Evolutionary conservation across 345 rosid species (phyloP), one percentile per base, ranked within the genome.

Genomic region (Euphorbia lathyris): DNA sequence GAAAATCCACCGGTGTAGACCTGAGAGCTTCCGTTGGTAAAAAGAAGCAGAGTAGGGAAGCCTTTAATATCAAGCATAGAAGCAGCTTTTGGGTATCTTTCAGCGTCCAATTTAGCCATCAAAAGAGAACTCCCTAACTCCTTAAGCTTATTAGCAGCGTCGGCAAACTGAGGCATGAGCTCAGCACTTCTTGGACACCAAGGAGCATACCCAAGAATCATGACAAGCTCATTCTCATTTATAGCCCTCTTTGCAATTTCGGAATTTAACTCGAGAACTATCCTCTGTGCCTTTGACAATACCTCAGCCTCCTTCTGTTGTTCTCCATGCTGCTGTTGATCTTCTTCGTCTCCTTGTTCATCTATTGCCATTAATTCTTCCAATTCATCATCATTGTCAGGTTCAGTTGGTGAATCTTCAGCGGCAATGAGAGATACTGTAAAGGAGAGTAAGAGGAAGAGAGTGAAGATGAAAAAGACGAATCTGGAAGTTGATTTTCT

Each of bases 151-250:
- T 80, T 93, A 6, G 97, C 92, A 65, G 98, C 97, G 76, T 90
- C 93, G 45, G 93, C 88, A 36, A 87, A 93, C 48, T 81, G 80
- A 36, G 98, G 98, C 97, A 92, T 92, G 36, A 93, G 80, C 76
- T 93, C 98, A 25, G 98, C 98, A 77, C 98, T 87, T 53, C 97
- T 83, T 13, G 81, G 77, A 19, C 91, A 88, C 97, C 98, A 93
- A 38, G 98, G 96, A 1, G 97, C 93, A 60, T 90, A 93, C 11
- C 98, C 98, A 48, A 93, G 76, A 73, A 90, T 77, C 83, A 93
- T 47, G 27, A 90, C 95, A 76, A 61, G 85, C 80, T 88, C 93
- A 75, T 82, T 85, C 48, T 70, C 84, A 45, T 83, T 79, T 52
- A 83, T 77, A 32, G 79, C 72, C 69, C 83, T 85, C 74, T 71